Conservation (phyloP, 1,139 yeast genomes). For the Nakaseomyces nivariensis region DNA sequence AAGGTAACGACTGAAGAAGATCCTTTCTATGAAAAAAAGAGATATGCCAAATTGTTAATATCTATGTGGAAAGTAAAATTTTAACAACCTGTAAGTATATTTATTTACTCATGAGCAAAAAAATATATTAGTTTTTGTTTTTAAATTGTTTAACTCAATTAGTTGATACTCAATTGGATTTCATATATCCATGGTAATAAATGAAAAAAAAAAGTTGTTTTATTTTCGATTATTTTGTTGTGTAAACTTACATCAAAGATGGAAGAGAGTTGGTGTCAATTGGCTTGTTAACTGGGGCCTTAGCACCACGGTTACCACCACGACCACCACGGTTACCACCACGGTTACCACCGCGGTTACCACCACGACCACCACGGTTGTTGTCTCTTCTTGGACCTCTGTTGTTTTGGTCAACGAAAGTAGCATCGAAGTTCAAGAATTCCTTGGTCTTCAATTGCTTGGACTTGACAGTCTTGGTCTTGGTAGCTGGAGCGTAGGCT, state of each 20-base stretch:
- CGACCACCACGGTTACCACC: conserved; percentile 10
- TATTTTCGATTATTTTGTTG: not conserved
- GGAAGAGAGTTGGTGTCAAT: conserved; percentile 55
- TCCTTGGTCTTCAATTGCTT: conserved; percentile 64
- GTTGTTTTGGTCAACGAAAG: conserved; percentile 43
- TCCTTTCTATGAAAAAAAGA: not conserved
- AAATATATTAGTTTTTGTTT: not conserved
- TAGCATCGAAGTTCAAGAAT: conserved; percentile 55
- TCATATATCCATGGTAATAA: not conserved
- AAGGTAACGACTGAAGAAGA: conserved; percentile 2
- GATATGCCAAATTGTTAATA: too few relatives aligned
- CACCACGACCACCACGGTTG: conserved; percentile 17
- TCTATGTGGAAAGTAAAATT: not conserved
- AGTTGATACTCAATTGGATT: not conserved
- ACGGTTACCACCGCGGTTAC: conserved; percentile 19
- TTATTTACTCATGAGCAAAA: not conserved
- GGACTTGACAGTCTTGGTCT: conserved; percentile 48
- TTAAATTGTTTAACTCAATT: not conserved
- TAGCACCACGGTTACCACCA: conserved; percentile 21
- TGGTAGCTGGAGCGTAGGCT: conserved; percentile 45
- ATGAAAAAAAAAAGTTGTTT: not conserved
- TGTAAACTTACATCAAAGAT: conserved; percentile 32
- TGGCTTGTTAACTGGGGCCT: conserved; percentile 25
- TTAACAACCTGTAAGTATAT: not conserved
- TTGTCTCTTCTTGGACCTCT: conserved; percentile 26